These are phyloP conservation scores for Aspergillus sp. DNA, from an alignment of 2,329 filamentous ascomycete species.

Conservation along the genomic window DNA sequence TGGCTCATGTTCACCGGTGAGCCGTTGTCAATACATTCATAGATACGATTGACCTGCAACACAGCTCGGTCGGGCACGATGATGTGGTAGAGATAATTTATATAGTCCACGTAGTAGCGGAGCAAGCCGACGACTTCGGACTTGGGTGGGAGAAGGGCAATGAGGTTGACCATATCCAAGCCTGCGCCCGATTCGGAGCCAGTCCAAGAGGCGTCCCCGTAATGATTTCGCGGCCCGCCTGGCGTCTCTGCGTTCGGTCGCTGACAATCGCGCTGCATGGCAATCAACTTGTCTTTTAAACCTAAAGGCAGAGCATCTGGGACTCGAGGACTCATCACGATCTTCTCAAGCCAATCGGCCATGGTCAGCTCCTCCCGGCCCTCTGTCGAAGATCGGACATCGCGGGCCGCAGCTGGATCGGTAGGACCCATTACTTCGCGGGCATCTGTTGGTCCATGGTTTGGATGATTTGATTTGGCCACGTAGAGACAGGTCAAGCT, in stretches of 20 bases:
- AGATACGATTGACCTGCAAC: constrained; percentile 21
- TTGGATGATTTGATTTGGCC: not conserved
- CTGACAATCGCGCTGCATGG: not conserved
- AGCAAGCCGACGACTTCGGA: constrained; percentile 22
- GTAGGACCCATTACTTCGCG: too few relatives aligned
- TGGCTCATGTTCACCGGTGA: constrained; percentile 16
- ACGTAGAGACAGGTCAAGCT: constrained; percentile 21
- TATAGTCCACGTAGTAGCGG: constrained; percentile 23
- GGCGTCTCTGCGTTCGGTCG: not conserved
- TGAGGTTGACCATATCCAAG: constrained; percentile 13
- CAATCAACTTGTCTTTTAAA: not conserved
- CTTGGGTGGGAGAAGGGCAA: constrained; percentile 19
- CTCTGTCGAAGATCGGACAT: not conserved
- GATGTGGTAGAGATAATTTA: constrained; percentile 31
- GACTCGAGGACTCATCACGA: constrained; percentile 23
- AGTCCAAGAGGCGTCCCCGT: not conserved
- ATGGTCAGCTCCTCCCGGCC: constrained; percentile 7
- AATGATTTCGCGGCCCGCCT: not conserved
- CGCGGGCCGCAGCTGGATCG: too few relatives aligned
- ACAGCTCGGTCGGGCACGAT: constrained; percentile 20
- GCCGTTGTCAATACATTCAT: constrained; percentile 16
- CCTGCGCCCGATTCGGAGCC: constrained; percentile 10
- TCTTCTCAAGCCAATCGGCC: constrained; percentile 22
- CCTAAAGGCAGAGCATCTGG: constrained; percentile 14
- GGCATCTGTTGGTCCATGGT: too few relatives aligned